Evolutionary conservation across 2,329 filamentous ascomycete genomes (phyloP), one percentile per base, ranked within the genome.

Genomic region (Plenodomus tracheiphilus): DNA sequence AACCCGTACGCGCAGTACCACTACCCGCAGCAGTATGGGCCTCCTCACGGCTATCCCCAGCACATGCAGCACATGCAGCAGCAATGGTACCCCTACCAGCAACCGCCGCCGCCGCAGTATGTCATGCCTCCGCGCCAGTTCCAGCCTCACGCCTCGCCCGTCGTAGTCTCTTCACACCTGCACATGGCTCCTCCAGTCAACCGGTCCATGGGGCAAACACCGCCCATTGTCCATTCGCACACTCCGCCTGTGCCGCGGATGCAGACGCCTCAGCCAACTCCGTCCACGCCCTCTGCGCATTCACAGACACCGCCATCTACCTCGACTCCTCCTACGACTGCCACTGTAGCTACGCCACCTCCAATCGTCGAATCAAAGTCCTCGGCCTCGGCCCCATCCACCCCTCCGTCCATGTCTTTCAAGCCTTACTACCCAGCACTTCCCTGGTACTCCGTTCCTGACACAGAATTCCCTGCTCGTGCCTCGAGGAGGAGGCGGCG

Each of bases 361-460:
- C 49, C 56, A 1, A 46, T 41, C 7, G 49, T 41, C 35, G 61
- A 62, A 37, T 46, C 55, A 22, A 59, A 61, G 53, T 49, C 59
- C n/a, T 45, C 39, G 10, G 53, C 50, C 28, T 25, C 50, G 9
- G 41, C 51, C 10, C 51, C 55, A 15, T 54, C 59, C n/a, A 39
- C 58, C 9, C 59, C 62, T 15, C 63, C 64, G 38, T 61, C 61
- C 19, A 54, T 62, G 8, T 54, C 59, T 7, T 61, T 61, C 43
- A 75, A 74, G 63, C 78, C 79, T 2, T 83, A 77, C 63, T 75
- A 76, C 51, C 77, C 81, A 49, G 73, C 75, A 11, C 70, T 86
- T 17, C 84, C 84, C 10, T 86, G 83, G 83, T 75, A 83, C 28
- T 86, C 83, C 11, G 76, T 80, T 21, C 76, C 80, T 15, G 78